Evolutionary conservation across 805 yeast genomes (phyloP).

Genomic region (Kuraishia molischiana): DNA sequence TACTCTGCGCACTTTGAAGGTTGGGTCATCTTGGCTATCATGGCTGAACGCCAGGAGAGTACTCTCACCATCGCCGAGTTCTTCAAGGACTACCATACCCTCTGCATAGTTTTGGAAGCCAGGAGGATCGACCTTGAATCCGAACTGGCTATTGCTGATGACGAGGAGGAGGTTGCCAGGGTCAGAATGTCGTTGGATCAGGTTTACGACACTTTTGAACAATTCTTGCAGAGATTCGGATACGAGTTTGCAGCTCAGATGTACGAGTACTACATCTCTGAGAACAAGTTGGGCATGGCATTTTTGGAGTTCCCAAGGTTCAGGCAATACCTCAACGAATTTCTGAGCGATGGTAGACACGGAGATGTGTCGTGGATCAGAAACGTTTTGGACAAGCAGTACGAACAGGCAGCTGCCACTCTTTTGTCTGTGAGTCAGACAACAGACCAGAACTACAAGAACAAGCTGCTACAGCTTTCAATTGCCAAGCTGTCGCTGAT

Average conservation of each 20-base stretch:
- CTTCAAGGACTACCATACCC: slow-evolving; percentile 54
- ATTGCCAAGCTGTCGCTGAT: slow-evolving; percentile 62
- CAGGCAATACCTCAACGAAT: slow-evolving; percentile 36
- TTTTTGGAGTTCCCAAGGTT: slow-evolving; percentile 49
- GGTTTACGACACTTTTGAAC: slow-evolving; percentile 21
- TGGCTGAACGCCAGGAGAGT: slow-evolving; percentile 33
- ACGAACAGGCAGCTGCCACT: slow-evolving; percentile 35
- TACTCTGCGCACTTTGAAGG: not conserved
- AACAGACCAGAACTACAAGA: slow-evolving; percentile 29
- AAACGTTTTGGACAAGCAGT: slow-evolving; percentile 43
- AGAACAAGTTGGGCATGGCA: slow-evolving; percentile 41
- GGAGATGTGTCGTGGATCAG: slow-evolving; percentile 66
- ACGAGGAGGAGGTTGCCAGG: slow-evolving; percentile 23
- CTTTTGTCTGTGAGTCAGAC: slow-evolving; percentile 26
- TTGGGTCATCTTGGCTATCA: slow-evolving; percentile 32
- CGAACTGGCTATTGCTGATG: slow-evolving; percentile 4
- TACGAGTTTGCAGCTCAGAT: slow-evolving; percentile 59
- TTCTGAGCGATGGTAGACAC: slow-evolving; percentile 34
- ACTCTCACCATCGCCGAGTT: slow-evolving; percentile 57
- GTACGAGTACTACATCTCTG: slow-evolving; percentile 45
- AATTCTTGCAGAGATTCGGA: slow-evolving; percentile 52
- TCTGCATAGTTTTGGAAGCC: slow-evolving; percentile 44
- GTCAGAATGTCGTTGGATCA: not conserved
- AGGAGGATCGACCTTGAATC: slow-evolving; percentile 21
- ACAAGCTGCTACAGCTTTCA: slow-evolving; percentile 49